Percentiles rank a stretch among this genome's conserved stretches.
These are phyloP conservation scores for Neurospora hispaniola DNA, from an alignment of 495 filamentous ascomycete species.

Conservation along the genomic window DNA sequence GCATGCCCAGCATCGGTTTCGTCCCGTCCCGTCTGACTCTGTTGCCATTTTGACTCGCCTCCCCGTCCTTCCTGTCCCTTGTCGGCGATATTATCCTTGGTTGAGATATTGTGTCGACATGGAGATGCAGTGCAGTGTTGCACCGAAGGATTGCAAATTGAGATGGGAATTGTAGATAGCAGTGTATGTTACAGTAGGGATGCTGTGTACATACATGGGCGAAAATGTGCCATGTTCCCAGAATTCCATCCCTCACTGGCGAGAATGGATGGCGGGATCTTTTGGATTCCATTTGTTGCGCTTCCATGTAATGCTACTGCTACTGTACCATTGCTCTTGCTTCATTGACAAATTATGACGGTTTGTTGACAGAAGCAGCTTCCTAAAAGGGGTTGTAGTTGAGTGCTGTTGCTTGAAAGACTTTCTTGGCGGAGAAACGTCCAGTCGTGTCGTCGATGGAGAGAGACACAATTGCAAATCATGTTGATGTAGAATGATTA, in stretches of 20 bases:
- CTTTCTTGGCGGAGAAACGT: not conserved
- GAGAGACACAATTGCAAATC: not conserved
- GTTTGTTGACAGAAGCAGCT: not conserved
- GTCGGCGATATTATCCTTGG: not conserved
- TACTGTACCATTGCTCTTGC: not conserved
- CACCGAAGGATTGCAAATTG: not conserved
- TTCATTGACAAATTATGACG: not conserved
- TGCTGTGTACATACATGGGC: not conserved
- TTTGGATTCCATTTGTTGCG: not conserved
- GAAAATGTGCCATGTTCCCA: not conserved
- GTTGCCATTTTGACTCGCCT: not conserved
- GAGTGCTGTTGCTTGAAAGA: not conserved
- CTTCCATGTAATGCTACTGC: not conserved
- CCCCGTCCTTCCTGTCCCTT: not conserved
- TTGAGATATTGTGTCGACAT: not conserved
- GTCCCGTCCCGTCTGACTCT: not conserved
- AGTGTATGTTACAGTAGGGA: not conserved
- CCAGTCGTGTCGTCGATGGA: not conserved
- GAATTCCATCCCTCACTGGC: not conserved
- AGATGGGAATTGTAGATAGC: not conserved
- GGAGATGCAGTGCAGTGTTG: not conserved
- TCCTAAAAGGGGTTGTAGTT: not conserved
- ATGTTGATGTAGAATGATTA: not conserved
- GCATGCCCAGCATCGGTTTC: not conserved
- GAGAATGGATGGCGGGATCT: not conserved